Evolutionary conservation across 2,329 filamentous ascomycete genomes (phyloP).

Genomic region (Trichocomaceae sp.): DNA sequence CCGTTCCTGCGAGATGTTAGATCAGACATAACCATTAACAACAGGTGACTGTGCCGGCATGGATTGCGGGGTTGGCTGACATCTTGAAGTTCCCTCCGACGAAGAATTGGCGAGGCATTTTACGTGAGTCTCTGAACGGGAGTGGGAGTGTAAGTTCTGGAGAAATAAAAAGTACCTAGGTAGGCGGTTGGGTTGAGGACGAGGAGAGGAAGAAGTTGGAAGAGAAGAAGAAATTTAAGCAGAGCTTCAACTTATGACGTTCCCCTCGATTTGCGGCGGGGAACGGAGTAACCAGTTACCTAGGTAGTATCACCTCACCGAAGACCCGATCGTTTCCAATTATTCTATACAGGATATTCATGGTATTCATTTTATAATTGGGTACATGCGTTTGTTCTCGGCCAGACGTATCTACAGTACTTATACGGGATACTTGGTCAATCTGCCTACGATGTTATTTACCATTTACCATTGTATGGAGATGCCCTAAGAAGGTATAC

Average conservation of each 20-base stretch:
- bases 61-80: constrained; percentile 41
- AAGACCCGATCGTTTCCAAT: not conserved
- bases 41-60: constrained; percentile 29
- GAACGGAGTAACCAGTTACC: not conserved
- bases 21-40: too few species aligned
- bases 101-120: constrained; percentile 92
- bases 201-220: too few species aligned
- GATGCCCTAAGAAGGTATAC: too few species aligned
- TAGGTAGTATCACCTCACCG: not conserved
- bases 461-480: too few species aligned
- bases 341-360: too few species aligned
- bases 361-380: too few species aligned
- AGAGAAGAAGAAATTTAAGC: not conserved
- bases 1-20: constrained; percentile 67
- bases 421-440: too few species aligned
- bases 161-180: not conserved
- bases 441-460: too few species aligned
- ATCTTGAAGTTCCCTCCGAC: constrained; percentile 99
- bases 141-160: not conserved
- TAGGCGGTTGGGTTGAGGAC: not conserved
- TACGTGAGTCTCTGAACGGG: constrained; percentile 25
- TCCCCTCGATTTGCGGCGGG: not conserved
- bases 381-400: too few species aligned
- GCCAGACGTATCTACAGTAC: too few species aligned
- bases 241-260: not conserved